A percentile compares a stretch with the other conserved stretches of the same genome.
phyloP scores from a whole-genome alignment of 2,329 filamentous ascomycete genomes.

The Trichoderma polysporum region DNA sequence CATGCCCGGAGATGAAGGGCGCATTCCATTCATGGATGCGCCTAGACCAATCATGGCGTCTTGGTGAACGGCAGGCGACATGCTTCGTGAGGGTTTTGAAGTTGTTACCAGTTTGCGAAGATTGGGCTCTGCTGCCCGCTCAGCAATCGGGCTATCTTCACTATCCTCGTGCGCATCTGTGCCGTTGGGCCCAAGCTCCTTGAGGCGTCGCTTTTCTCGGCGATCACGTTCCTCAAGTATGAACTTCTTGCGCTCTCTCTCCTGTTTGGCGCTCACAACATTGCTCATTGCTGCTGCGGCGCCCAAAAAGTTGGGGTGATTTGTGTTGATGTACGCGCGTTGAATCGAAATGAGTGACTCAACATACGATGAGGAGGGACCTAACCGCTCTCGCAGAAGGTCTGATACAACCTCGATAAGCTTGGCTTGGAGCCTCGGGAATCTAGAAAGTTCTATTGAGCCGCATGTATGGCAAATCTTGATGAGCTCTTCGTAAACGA shows the following conservation, averaged over 20 bases:
- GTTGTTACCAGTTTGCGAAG: conserved; percentile 34
- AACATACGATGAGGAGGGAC: conserved; percentile 85
- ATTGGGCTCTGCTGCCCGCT: conserved; percentile 56
- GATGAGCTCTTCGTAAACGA: conserved; percentile 98
- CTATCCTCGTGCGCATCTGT: conserved; percentile 66
- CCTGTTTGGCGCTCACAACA: conserved; percentile 91
- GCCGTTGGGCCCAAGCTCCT: conserved; percentile 82
- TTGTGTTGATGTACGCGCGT: conserved; percentile 98
- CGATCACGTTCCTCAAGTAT: conserved; percentile 83
- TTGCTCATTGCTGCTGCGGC: conserved; percentile 97
- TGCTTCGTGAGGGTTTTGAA: conserved; percentile 61
- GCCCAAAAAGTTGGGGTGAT: conserved; percentile 97
- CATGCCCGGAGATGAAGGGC: conserved; percentile 51
- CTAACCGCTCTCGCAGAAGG: conserved; percentile 85
- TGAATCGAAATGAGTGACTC: conserved; percentile 97
- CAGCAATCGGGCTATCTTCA: conserved; percentile 47
- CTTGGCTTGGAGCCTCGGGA: conserved; percentile 90
- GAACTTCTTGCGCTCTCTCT: conserved; percentile 80
- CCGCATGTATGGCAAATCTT: conserved; percentile 99
- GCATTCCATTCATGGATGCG: conserved; percentile 63
- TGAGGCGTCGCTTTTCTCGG: conserved; percentile 77
- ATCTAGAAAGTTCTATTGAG: conserved; percentile 87
- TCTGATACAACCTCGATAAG: conserved; percentile 98
- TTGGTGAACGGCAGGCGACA: conserved; percentile 75
- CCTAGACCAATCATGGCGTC: conserved; percentile 64